Base-by-base conservation (phyloP, 345 rosid genomes). In the Laguncularia racemosa region DNA sequence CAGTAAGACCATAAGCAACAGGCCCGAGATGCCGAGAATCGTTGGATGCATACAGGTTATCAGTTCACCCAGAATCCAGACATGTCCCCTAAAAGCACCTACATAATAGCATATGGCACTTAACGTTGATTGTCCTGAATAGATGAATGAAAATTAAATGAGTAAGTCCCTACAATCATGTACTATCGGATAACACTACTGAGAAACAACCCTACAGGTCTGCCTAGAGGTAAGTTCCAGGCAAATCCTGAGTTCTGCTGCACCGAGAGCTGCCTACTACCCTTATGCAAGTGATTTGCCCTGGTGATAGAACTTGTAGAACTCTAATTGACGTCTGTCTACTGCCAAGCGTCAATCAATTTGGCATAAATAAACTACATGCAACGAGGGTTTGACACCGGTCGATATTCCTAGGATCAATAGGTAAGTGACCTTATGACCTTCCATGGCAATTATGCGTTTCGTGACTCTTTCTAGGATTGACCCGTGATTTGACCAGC, bases 41-140 rank as follows among this genome's bases (percentile, higher is more conserved):
- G 6, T 55, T 72, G 3, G 96, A 91, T 60, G 78, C 84, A 69
- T 85, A 82, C 57, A 79, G 26, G 62, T 88, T 91, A 73, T 91
- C n/a, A n/a, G n/a, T n/a, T n/a, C 97, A 38, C 96, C 96, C 62
- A 88, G 95, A 63, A 91, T 79, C 96, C 96, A 91, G 57, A 88
- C 80, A 69, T 91, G 95, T 26, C 95, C 97, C 75, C 78, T 80
- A 19, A n/a, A n/a, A 95, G 95, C 18, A 86, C 83, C 96, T 88
- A 64, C 38, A 40, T 58, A 59, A n/a, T 16, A 40, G 21, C n/a
- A 20, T 14, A 33, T 14, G 55, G 17, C 38, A 38, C 21, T 23
- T 23, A n/a, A 23, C 5, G 20, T 8, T 14, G 0, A 19, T n/a
- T 51, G 20, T 20, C 14, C 12, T 20, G 10, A 40, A 21, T 21